Evolutionary conservation across 78 protist species (phyloP).

Genomic region (Pigoraptor vietnamica): DNA sequence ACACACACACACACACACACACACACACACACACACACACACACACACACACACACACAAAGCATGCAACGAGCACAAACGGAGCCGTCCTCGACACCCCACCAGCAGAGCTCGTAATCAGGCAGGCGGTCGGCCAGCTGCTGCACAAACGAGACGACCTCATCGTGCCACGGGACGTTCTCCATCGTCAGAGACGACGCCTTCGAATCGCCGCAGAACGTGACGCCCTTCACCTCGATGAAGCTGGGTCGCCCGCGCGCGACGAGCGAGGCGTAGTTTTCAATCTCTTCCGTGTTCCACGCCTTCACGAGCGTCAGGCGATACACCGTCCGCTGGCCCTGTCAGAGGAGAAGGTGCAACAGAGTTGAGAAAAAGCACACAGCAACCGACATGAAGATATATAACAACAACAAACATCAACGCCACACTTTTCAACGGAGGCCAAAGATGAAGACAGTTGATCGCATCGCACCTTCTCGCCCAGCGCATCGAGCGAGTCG

Average conservation of each 20-base stretch:
- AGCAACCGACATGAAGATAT: too few relatives aligned
- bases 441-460: not conserved
- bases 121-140: conserved; percentile 32
- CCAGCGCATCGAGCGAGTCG: conserved; percentile 43
- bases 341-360: too few relatives aligned
- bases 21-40: too few relatives aligned
- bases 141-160: conserved; percentile 39
- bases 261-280: conserved; percentile 56
- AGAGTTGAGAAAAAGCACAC: too few relatives aligned
- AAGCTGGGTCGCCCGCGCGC: conserved; percentile 68
- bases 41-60: too few relatives aligned
- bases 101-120: too few relatives aligned
- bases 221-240: conserved; percentile 81
- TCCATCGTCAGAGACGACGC: conserved; percentile 47
- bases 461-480: not conserved
- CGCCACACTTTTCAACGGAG: too few relatives aligned
- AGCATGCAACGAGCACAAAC: too few relatives aligned
- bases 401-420: too few relatives aligned
- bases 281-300: conserved; percentile 44
- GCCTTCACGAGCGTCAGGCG: conserved; percentile 76
- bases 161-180: conserved; percentile 73
- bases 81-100: too few relatives aligned
- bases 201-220: conserved; percentile 51
- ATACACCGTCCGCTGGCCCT: conserved; percentile 75
- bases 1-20: too few relatives aligned